Percentiles rank a stretch among this genome's conserved stretches.
Conservation (phyloP, 163 green algal species). For the Volvox carteri region DNA sequence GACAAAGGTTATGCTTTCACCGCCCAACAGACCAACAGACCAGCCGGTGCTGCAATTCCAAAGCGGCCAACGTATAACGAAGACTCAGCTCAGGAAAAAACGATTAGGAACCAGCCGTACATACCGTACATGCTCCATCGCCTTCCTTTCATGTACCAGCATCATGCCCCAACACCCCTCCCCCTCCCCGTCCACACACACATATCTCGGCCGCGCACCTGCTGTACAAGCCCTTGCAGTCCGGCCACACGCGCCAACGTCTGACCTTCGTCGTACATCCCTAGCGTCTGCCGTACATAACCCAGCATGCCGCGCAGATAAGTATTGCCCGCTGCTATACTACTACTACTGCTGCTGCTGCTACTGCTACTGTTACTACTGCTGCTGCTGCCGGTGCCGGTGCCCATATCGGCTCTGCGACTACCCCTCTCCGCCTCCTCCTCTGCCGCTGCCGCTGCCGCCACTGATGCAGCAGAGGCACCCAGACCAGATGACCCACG, state of each 20-base stretch:
- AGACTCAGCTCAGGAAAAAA: too few species aligned
- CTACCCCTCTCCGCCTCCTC: background rate
- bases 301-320: constrained; percentile 63
- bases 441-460: background rate
- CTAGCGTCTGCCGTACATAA: constrained; percentile 62
- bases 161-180: too few species aligned
- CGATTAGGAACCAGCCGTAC: too few species aligned
- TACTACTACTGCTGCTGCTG: background rate
- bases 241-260: constrained; percentile 58
- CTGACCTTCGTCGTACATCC: constrained; percentile 62
- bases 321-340: constrained; percentile 17
- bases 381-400: background rate
- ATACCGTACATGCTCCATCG: too few species aligned
- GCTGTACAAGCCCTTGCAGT: constrained; percentile 59
- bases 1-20: too few species aligned
- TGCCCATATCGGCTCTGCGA: background rate
- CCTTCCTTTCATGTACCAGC: too few species aligned
- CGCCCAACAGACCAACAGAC: too few species aligned
- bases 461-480: too few species aligned
- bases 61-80: too few species aligned
- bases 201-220: constrained; percentile 56
- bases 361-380: background rate
- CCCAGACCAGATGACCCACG: too few species aligned
- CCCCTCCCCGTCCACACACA: too few species aligned
- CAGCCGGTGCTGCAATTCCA: too few species aligned